Evolutionary conservation across 2,329 filamentous ascomycete species (phyloP).

Genomic region (Colletotrichum sp.): DNA sequence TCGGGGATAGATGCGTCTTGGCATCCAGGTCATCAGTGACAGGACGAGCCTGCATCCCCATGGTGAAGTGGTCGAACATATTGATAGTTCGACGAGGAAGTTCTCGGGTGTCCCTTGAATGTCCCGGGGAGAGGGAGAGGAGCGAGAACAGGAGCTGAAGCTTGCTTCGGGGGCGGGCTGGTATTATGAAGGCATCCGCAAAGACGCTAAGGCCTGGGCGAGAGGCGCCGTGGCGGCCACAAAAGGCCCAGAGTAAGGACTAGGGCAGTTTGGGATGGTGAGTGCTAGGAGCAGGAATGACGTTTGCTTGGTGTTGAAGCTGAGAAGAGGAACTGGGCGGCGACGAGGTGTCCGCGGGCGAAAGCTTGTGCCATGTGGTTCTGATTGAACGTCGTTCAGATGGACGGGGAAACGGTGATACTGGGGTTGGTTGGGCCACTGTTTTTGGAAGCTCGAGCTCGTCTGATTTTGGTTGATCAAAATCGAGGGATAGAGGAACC

Average conservation of each 20-base stretch:
- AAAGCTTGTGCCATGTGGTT: background rate
- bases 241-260: conserved; percentile 8
- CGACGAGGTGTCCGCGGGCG: background rate
- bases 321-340: background rate
- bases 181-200: conserved; percentile 21
- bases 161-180: background rate
- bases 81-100: background rate
- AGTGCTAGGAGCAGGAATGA: conserved; percentile 3
- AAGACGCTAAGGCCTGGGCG: conserved; percentile 1
- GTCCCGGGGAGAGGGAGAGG: background rate
- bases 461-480: background rate
- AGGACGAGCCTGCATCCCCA: conserved; percentile 9
- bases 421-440: background rate
- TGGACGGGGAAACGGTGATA: background rate
- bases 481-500: background rate
- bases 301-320: background rate
- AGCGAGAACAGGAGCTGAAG: background rate
- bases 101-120: background rate
- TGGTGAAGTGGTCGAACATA: conserved; percentile 15
- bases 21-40: background rate
- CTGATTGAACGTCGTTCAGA: background rate
- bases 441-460: background rate
- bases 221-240: conserved; percentile 8
- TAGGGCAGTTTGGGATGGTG: background rate
- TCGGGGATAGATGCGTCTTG: conserved; percentile 8